phyloP scores from a whole-genome alignment of 2,329 filamentous ascomycete genomes.

The Mollisia scopiformis region DNA sequence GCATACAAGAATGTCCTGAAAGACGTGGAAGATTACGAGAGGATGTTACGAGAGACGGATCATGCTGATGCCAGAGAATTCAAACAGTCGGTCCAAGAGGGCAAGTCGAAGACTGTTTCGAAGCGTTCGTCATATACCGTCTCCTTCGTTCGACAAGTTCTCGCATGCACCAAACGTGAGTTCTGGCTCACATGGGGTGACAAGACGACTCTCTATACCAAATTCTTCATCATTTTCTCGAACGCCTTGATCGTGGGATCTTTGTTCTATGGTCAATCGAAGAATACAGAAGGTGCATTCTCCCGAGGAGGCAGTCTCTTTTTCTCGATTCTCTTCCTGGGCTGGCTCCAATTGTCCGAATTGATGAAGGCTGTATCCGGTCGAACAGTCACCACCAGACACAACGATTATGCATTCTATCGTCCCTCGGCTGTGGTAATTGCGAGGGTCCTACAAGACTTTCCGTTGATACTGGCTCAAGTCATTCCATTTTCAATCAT shows the following conservation, averaged over 20 bases:
- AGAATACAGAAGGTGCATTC: conserved; percentile 64
- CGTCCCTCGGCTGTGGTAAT: conserved; percentile 67
- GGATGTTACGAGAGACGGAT: conserved; percentile 56
- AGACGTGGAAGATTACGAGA: conserved; percentile 65
- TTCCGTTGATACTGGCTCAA: conserved; percentile 62
- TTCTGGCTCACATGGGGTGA: conserved; percentile 81
- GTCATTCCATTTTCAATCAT: conserved; percentile 63
- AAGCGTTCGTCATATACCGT: conserved; percentile 78
- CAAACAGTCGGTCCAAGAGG: conserved; percentile 64
- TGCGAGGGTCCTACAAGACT: conserved; percentile 65
- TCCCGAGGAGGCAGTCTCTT: conserved; percentile 64
- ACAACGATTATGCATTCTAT: conserved; percentile 71
- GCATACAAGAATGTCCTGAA: conserved; percentile 61
- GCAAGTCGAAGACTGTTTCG: conserved; percentile 68
- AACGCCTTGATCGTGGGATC: conserved; percentile 78
- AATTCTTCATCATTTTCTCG: conserved; percentile 76
- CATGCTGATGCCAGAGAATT: conserved; percentile 66
- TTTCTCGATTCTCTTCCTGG: conserved; percentile 68
- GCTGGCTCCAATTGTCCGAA: conserved; percentile 76
- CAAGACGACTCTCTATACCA: conserved; percentile 74
- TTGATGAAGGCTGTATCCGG: conserved; percentile 77
- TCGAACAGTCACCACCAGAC: conserved; percentile 68
- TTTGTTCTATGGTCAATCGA: conserved; percentile 71
- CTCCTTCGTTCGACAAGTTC: conserved; percentile 71
- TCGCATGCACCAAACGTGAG: conserved; percentile 70